Conservation (phyloP, 192 early-diverging fungal genomes). For the Spinellus fusiger region DNA sequence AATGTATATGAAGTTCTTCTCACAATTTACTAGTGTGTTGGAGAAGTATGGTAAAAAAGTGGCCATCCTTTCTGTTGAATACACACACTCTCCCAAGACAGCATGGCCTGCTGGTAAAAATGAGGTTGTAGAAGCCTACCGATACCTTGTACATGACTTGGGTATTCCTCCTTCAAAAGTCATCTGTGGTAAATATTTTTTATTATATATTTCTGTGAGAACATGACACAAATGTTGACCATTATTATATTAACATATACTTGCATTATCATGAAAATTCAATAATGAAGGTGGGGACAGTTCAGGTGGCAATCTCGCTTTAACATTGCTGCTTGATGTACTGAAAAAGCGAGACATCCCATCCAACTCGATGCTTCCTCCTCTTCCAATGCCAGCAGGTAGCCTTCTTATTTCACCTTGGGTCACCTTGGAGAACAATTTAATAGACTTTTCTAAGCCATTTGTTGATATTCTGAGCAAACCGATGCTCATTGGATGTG, state of each 20-base stretch:
- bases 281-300: constrained; percentile 9
- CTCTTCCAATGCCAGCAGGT: constrained; percentile 11
- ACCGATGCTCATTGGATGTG: not conserved
- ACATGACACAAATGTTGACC: not conserved
- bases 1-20: constrained; percentile 11
- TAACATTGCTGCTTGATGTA: not conserved
- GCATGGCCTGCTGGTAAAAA: not conserved
- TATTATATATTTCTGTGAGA: not conserved
- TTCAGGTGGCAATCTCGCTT: constrained; percentile 14
- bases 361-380: not conserved
- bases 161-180: constrained; percentile 8
- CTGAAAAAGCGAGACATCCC: not conserved
- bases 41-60: not conserved
- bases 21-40: constrained; percentile 3
- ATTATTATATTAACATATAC: not conserved
- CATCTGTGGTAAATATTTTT: constrained; percentile 4
- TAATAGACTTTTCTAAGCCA: not conserved
- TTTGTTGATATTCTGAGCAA: not conserved
- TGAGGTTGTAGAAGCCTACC: constrained; percentile 6
- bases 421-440: constrained; percentile 1
- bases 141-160: constrained; percentile 11
- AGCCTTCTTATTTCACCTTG: constrained; percentile 11
- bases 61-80: constrained; percentile 7
- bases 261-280: not conserved
- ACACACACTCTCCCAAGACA: not conserved